Percentiles rank a stretch among this genome's conserved stretches.
Conservation (phyloP, 768 basidiomycete genomes). For the Suillus plorans region DNA sequence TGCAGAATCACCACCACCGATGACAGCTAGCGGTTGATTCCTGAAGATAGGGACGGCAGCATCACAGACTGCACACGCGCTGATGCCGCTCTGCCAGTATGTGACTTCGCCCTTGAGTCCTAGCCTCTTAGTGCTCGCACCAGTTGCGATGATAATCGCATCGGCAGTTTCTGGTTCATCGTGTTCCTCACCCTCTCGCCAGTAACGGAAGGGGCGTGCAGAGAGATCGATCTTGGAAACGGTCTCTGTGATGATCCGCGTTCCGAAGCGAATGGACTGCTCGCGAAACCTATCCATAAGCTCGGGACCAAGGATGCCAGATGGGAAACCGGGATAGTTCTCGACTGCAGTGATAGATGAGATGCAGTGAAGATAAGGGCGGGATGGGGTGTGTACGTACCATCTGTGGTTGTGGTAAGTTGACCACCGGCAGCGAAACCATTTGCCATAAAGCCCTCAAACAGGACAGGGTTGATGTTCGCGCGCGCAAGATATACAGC, state of each 20-base stretch:
- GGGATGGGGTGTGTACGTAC: constrained; percentile 36
- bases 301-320: constrained; percentile 91
- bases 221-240: constrained; percentile 94
- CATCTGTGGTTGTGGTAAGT: constrained; percentile 96
- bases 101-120: constrained; percentile 87
- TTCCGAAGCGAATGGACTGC: constrained; percentile 93
- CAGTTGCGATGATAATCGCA: constrained; percentile 93
- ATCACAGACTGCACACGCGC: constrained; percentile 98
- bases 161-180: constrained; percentile 90
- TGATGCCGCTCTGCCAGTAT: constrained; percentile 99
- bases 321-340: constrained; percentile 96
- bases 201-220: constrained; percentile 93
- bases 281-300: constrained; percentile 99
- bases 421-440: constrained; percentile 98
- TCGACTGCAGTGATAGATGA: constrained; percentile 55
- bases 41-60: constrained; percentile 98
- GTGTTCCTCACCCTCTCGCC: constrained; percentile 87
- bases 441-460: constrained; percentile 98
- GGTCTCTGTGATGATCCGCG: constrained; percentile 94
- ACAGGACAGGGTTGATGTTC: constrained; percentile 92
- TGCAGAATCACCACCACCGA: constrained; percentile 97
- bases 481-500: constrained; percentile 96
- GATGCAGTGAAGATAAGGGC: neutral
- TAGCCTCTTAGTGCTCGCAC: constrained; percentile 92
- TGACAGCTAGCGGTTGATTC: constrained; percentile 95